phyloP scores from a whole-genome alignment of 2,329 filamentous ascomycete species.

The Ophiocordyceps sinensis region DNA sequence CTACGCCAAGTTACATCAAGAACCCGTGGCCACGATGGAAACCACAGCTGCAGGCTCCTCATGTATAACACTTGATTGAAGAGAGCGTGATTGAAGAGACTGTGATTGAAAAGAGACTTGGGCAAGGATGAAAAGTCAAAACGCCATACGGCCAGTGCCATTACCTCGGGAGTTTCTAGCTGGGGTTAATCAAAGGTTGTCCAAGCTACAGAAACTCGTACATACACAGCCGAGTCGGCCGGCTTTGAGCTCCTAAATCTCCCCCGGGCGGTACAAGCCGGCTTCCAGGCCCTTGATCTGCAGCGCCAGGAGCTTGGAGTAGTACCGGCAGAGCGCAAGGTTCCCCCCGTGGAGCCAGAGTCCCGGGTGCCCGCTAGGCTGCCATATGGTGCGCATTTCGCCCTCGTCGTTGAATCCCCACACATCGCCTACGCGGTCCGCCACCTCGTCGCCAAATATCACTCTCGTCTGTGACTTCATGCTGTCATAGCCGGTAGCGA shows the following conservation, averaged over 20 bases:
- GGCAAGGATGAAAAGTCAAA: no score
- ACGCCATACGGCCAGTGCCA: no score
- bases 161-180: no score
- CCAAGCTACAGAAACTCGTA: no score
- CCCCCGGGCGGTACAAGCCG: conserved; percentile 19
- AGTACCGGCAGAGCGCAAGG: conserved; percentile 46
- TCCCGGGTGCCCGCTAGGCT: conserved; percentile 43
- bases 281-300: conserved; percentile 34
- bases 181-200: no score
- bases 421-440: conserved; percentile 40
- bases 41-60: no score
- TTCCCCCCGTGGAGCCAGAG: conserved; percentile 57
- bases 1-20: no score
- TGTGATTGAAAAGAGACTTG: no score
- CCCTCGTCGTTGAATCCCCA: conserved; percentile 47
- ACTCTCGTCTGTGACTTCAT: conserved; percentile 49
- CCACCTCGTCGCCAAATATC: conserved; percentile 47
- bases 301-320: conserved; percentile 36
- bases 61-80: no score
- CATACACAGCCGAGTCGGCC: no score
- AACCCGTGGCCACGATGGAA: no score
- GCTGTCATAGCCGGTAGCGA: conserved; percentile 52
- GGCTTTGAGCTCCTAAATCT: conserved; percentile 13
- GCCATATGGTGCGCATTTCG: conserved; percentile 44
- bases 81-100: no score